Percentiles rank a stretch among this genome's conserved stretches.
These are phyloP conservation scores for Usnea hakonensis DNA, from an alignment of 495 filamentous ascomycete species.

Conservation along the genomic window DNA sequence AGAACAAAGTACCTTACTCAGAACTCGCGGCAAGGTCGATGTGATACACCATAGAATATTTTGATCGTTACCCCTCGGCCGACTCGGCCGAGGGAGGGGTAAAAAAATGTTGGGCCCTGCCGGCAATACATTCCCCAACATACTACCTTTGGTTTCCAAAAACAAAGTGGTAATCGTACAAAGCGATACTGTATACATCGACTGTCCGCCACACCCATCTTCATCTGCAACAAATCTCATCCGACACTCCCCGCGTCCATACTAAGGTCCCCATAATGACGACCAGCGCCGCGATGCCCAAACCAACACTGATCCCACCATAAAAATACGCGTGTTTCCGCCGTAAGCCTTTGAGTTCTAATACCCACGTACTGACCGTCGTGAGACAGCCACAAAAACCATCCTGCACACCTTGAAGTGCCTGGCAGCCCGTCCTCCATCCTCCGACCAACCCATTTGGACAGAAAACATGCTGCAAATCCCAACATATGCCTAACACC, in stretches of 20 bases:
- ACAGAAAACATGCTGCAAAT: background rate
- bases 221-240: too few species aligned
- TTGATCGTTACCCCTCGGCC: too few species aligned
- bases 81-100: too few species aligned
- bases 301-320: conserved; percentile 33
- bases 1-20: too few species aligned
- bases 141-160: too few species aligned
- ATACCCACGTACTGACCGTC: conserved; percentile 85
- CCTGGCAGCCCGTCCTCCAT: conserved; percentile 59
- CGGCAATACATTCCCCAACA: too few species aligned
- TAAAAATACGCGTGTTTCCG: conserved; percentile 68
- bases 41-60: too few species aligned
- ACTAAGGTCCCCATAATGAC: background rate
- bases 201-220: too few species aligned
- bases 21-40: too few species aligned
- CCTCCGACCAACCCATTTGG: conserved; percentile 32
- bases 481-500: background rate
- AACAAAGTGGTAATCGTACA: too few species aligned
- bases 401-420: conserved; percentile 77
- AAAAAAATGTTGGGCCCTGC: too few species aligned
- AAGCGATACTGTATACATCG: background rate
- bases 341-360: conserved; percentile 62
- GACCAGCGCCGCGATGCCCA: background rate
- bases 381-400: conserved; percentile 88
- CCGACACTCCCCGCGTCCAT: background rate